Conservation (phyloP, 2,329 filamentous ascomycete genomes). For the Coniochaeta ligniaria region DNA sequence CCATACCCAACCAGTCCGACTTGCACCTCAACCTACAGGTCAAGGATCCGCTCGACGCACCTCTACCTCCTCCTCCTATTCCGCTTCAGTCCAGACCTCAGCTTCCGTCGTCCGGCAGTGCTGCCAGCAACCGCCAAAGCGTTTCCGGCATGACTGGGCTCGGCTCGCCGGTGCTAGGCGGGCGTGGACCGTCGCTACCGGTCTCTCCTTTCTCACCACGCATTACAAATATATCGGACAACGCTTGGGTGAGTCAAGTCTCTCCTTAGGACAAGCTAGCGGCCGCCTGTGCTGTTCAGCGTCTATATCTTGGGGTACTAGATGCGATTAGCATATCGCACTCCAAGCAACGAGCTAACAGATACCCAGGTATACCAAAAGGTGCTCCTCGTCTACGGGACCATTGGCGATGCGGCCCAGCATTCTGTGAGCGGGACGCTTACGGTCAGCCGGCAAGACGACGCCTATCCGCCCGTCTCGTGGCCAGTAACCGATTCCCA, state of each 20-base stretch:
- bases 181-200: conserved; percentile 46
- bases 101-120: conserved; percentile 26
- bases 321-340: background rate
- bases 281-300: background rate
- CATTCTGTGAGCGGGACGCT: conserved; percentile 70
- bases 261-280: background rate
- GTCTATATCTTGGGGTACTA: background rate
- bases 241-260: conserved; percentile 65
- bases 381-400: conserved; percentile 72
- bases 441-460: conserved; percentile 74
- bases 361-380: conserved; percentile 76
- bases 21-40: conserved; percentile 57
- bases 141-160: conserved; percentile 57
- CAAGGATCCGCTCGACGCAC: conserved; percentile 31
- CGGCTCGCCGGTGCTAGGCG: conserved; percentile 45
- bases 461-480: conserved; percentile 70
- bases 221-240: conserved; percentile 71
- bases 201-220: conserved; percentile 76
- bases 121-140: conserved; percentile 49
- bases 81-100: conserved; percentile 26
- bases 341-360: conserved; percentile 14
- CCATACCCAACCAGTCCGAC: conserved; percentile 59
- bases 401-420: conserved; percentile 65
- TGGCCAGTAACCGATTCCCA: conserved; percentile 88
- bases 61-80: conserved; percentile 21